Evolutionary conservation across 2,329 filamentous ascomycete species (phyloP).

Genomic region (Hypoxylon rubiginosum): DNA sequence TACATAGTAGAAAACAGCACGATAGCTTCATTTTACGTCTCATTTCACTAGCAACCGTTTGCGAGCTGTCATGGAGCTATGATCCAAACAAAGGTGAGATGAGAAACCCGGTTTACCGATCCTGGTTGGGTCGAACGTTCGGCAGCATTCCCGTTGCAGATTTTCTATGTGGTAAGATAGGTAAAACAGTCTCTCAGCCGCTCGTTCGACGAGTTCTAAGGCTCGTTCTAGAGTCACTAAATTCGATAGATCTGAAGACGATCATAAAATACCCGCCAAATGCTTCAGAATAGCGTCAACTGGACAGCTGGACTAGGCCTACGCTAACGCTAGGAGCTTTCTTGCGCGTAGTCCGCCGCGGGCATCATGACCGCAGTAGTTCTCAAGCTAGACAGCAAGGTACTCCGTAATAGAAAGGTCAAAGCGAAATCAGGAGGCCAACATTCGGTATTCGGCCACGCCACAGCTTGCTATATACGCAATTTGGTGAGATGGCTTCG

Average conservation of each 20-base stretch:
- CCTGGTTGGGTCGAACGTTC: constrained; percentile 3
- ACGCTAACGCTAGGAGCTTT: constrained; percentile 34
- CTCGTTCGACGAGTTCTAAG: constrained; percentile 22
- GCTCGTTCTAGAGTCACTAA: constrained; percentile 28
- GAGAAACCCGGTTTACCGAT: constrained; percentile 22
- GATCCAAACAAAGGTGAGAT: constrained; percentile 18
- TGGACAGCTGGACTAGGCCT: background rate
- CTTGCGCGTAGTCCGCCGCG: constrained; percentile 22
- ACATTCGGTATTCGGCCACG: constrained; percentile 17
- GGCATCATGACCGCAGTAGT: constrained; percentile 13
- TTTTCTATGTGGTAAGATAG: constrained; percentile 6
- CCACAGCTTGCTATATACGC: constrained; percentile 9
- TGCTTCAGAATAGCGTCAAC: constrained; percentile 29
- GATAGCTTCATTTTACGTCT: constrained; percentile 14
- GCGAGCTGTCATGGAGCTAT: constrained; percentile 25
- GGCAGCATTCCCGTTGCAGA: constrained; percentile 13
- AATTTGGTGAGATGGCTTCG: constrained; percentile 21
- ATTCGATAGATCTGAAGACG: constrained; percentile 35
- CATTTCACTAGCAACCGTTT: constrained; percentile 16
- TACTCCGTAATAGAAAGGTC: constrained; percentile 16
- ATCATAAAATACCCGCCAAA: constrained; percentile 19
- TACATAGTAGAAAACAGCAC: constrained; percentile 10
- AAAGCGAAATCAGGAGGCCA: constrained; percentile 22
- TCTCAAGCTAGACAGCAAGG: constrained; percentile 14
- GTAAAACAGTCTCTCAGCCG: constrained; percentile 14